Evolutionary conservation across 1,284 basidiomycete genomes (phyloP).

Genomic region (Boletus hoseneyae): DNA sequence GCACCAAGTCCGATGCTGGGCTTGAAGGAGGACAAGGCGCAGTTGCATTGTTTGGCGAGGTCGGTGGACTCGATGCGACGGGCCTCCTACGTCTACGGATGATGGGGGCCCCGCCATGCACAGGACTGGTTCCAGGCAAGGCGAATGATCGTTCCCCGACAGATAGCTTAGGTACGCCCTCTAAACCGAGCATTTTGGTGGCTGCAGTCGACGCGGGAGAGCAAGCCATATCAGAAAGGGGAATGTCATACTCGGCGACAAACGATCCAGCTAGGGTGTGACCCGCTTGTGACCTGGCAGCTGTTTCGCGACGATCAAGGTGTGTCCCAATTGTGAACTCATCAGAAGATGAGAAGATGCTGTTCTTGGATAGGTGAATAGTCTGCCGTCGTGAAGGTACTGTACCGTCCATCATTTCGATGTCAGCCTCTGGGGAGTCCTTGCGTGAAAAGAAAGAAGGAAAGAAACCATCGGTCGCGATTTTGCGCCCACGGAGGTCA

Average conservation of each 20-base stretch:
- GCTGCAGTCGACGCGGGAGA: slow-evolving; percentile 1
- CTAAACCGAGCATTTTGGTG: background rate
- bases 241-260: slow-evolving; percentile 19
- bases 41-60: background rate
- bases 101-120: background rate
- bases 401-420: slow-evolving; percentile 19
- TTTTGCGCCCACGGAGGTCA: background rate
- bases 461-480: background rate
- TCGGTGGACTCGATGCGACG: background rate
- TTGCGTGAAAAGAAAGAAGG: background rate
- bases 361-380: slow-evolving; percentile 26
- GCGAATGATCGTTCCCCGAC: background rate
- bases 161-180: slow-evolving; percentile 5
- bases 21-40: slow-evolving; percentile 14
- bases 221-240: slow-evolving; percentile 5
- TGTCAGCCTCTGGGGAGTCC: slow-evolving; percentile 5
- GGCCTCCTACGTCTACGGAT: background rate
- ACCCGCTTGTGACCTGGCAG: background rate
- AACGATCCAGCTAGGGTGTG: slow-evolving; percentile 10
- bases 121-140: slow-evolving; percentile 21
- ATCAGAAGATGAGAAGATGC: slow-evolving; percentile 31
- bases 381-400: slow-evolving; percentile 8
- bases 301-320: background rate
- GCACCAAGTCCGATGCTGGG: slow-evolving; percentile 18
- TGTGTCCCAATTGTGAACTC: slow-evolving; percentile 24